phyloP scores from a whole-genome alignment of 257 asterid genomes.

The Rehmannia glutinosa region DNA sequence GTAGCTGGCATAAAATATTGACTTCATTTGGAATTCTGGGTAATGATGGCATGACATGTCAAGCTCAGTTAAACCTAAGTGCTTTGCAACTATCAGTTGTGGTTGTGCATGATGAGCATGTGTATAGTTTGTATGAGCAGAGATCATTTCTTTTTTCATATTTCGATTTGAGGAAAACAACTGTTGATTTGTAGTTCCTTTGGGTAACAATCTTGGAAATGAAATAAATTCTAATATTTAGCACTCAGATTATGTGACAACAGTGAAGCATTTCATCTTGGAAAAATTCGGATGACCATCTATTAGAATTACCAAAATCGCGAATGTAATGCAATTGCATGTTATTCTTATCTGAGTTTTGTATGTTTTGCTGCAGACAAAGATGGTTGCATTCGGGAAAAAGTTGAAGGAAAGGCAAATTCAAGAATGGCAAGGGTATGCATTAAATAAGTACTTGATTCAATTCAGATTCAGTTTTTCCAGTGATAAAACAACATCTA shows the following conservation, averaged over 20 bases:
- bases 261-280: not conserved
- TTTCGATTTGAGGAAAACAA: conserved; percentile 2
- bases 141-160: not conserved
- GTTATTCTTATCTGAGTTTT: conserved; percentile 8
- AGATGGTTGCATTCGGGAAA: conserved; percentile 93
- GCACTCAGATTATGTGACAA: conserved; percentile 7
- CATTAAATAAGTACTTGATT: not conserved
- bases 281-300: not conserved
- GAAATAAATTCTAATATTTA: not conserved
- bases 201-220: conserved; percentile 9
- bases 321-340: not conserved
- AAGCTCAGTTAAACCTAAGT: not conserved
- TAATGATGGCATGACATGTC: conserved; percentile 8
- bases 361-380: conserved; percentile 28
- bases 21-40: not conserved
- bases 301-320: not conserved
- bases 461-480: not conserved
- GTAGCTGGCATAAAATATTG: not conserved
- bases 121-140: not conserved
- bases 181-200: not conserved
- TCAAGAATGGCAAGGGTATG: conserved; percentile 91
- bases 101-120: conserved; percentile 8
- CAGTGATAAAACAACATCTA: not conserved
- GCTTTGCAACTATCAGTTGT: conserved; percentile 5
- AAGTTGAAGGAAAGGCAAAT: conserved; percentile 85